phyloP scores from a whole-genome alignment of 2,329 filamentous ascomycete species.

The Apiospora hydei region DNA sequence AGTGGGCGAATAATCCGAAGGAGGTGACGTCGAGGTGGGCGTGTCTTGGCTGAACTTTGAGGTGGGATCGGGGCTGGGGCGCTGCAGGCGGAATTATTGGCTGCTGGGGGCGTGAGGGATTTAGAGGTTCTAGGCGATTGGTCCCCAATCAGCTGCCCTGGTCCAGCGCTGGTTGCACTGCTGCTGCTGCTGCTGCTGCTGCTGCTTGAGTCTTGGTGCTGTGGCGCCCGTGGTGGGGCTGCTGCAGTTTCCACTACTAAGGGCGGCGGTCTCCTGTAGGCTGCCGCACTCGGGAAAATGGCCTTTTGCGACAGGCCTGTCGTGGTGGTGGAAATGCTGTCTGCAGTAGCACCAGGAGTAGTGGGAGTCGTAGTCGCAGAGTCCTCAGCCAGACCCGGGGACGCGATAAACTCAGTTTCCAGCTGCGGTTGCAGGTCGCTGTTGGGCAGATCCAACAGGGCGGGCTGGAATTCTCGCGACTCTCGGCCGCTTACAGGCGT shows the following conservation, averaged over 20 bases:
- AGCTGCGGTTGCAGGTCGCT: background rate
- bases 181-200: background rate
- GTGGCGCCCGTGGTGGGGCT: constrained; percentile 25
- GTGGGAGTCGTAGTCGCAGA: background rate
- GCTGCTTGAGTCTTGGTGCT: background rate
- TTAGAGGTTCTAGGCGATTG: constrained; percentile 22
- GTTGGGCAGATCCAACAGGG: constrained; percentile 34
- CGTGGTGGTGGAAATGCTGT: background rate
- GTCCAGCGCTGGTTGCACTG: background rate
- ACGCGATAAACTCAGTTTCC: background rate
- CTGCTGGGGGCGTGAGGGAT: constrained; percentile 26
- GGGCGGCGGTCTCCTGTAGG: constrained; percentile 23
- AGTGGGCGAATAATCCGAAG: constrained; percentile 21
- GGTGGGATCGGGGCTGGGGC: constrained; percentile 2
- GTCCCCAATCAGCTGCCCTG: constrained; percentile 18
- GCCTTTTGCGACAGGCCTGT: background rate
- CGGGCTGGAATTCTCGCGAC: constrained; percentile 59
- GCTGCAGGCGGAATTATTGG: constrained; percentile 16
- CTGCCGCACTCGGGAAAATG: background rate
- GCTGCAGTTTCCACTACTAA: constrained; percentile 25
- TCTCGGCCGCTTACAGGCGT: constrained; percentile 66
- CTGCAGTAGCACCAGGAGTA: background rate
- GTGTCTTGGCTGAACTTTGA: constrained; percentile 7
- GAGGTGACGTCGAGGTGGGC: constrained; percentile 24
- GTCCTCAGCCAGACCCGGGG: constrained; percentile 19